phyloP scores from a whole-genome alignment of 2,329 filamentous ascomycete species.

The Aspergillus aculeatus region DNA sequence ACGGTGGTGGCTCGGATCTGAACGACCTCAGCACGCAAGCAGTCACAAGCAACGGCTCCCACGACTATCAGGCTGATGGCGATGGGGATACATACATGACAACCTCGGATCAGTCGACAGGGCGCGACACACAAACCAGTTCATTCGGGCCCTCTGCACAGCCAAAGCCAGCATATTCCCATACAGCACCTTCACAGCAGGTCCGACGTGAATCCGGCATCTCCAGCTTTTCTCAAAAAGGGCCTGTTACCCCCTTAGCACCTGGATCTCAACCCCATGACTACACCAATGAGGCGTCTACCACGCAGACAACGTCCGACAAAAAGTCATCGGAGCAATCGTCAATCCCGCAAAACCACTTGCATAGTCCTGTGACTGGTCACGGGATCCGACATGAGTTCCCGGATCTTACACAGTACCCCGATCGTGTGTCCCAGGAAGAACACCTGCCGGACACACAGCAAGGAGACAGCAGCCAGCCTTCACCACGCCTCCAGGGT shows the following conservation, averaged over 20 bases:
- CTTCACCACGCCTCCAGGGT: constrained; percentile 30
- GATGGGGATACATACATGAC: constrained; percentile 64
- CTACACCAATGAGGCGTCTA: constrained; percentile 83
- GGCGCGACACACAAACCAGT: constrained; percentile 46
- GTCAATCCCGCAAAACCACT: constrained; percentile 65
- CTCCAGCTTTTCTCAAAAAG: constrained; percentile 49
- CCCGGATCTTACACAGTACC: constrained; percentile 54
- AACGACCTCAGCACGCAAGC: constrained; percentile 35
- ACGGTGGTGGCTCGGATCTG: constrained; percentile 40
- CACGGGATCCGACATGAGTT: constrained; percentile 48
- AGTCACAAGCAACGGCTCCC: constrained; percentile 58
- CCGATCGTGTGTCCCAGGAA: constrained; percentile 53
- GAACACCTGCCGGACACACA: constrained; percentile 66
- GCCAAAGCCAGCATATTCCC: constrained; percentile 46
- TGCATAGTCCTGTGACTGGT: constrained; percentile 55
- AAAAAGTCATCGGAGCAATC: constrained; percentile 77
- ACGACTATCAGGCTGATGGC: constrained; percentile 41
- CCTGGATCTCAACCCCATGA: constrained; percentile 58
- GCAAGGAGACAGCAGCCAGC: constrained; percentile 44
- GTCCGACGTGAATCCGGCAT: constrained; percentile 46
- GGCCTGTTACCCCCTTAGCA: constrained; percentile 58
- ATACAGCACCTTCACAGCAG: constrained; percentile 49
- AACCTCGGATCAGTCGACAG: constrained; percentile 44
- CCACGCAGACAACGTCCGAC: constrained; percentile 77
- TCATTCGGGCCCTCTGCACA: constrained; percentile 54